Percentiles rank a stretch among this genome's conserved stretches.
Conservation (phyloP, 345 rosid genomes). For the Reutealis trisperma region DNA sequence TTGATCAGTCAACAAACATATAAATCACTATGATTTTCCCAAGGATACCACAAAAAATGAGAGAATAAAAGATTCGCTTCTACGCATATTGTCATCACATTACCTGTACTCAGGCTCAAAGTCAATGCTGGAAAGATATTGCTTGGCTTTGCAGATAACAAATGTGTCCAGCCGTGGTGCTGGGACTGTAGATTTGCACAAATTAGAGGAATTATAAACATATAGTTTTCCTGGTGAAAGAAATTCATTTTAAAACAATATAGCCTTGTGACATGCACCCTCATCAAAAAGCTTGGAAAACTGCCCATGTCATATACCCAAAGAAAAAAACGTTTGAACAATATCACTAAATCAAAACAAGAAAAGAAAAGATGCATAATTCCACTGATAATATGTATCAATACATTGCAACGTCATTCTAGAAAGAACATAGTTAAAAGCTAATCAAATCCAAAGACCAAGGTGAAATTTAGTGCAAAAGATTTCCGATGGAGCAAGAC, state of each 20-base stretch:
- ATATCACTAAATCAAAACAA: neutral
- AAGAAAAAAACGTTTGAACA: neutral
- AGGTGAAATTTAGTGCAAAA: neutral
- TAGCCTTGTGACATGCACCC: neutral
- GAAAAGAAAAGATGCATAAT: neutral
- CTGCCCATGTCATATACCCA: neutral
- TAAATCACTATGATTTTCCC: neutral
- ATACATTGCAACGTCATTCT: neutral
- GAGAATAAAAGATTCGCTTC: too few relatives aligned
- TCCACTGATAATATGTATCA: neutral
- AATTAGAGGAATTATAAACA: neutral
- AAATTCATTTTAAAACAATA: neutral
- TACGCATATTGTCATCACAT: neutral
- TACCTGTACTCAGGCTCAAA: slow-evolving; percentile 42
- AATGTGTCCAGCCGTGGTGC: slow-evolving; percentile 68
- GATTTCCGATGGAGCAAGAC: neutral
- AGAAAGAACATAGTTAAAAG: neutral
- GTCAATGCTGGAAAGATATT: slow-evolving; percentile 42
- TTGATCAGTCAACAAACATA: neutral
- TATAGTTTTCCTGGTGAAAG: neutral
- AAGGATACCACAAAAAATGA: too few relatives aligned
- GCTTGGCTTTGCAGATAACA: slow-evolving; percentile 66
- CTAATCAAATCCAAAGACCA: neutral
- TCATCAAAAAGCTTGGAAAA: neutral
- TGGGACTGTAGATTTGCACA: slow-evolving; percentile 43